Evolutionary conservation across 768 basidiomycete species (phyloP).

Genomic region (Tricholoma hemisulphureum): DNA sequence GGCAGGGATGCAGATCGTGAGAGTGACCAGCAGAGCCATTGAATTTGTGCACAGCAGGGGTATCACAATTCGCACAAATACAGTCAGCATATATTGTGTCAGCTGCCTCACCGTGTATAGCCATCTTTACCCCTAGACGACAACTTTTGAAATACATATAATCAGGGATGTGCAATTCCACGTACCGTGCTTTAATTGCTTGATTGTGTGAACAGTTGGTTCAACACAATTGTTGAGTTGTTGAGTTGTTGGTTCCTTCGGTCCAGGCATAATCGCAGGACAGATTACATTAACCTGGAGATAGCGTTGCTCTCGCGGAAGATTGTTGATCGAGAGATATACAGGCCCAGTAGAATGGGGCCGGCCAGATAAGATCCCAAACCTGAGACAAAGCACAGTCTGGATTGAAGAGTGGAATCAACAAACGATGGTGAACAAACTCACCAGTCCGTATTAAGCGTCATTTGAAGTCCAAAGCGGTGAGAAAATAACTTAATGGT

Average conservation of each 20-base stretch:
- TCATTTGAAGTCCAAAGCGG: constrained; percentile 23
- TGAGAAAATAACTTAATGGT: background rate
- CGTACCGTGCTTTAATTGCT: background rate
- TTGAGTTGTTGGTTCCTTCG: constrained; percentile 21
- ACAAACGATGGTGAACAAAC: no score
- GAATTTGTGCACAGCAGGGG: constrained; percentile 24
- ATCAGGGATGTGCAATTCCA: no score
- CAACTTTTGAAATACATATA: background rate
- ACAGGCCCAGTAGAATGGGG: constrained; percentile 27
- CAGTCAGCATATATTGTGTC: constrained; percentile 22
- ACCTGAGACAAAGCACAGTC: constrained; percentile 16
- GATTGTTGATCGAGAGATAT: constrained; percentile 23
- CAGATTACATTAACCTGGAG: constrained; percentile 23
- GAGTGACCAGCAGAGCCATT: constrained; percentile 25
- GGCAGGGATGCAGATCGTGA: constrained; percentile 25
- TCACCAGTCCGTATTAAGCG: constrained; percentile 28
- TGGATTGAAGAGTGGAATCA: no score
- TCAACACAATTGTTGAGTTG: constrained; percentile 26
- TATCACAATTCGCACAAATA: constrained; percentile 27
- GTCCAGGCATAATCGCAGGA: constrained; percentile 22
- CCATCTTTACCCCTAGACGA: constrained; percentile 24
- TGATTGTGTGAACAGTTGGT: constrained; percentile 16
- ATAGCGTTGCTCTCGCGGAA: constrained; percentile 16
- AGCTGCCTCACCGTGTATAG: constrained; percentile 16
- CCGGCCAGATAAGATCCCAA: constrained; percentile 18